A percentile compares a stretch with the other conserved stretches of the same genome.
phyloP scores from a whole-genome alignment of 2,329 filamentous ascomycete species.

The Xylariaceae sp. region DNA sequence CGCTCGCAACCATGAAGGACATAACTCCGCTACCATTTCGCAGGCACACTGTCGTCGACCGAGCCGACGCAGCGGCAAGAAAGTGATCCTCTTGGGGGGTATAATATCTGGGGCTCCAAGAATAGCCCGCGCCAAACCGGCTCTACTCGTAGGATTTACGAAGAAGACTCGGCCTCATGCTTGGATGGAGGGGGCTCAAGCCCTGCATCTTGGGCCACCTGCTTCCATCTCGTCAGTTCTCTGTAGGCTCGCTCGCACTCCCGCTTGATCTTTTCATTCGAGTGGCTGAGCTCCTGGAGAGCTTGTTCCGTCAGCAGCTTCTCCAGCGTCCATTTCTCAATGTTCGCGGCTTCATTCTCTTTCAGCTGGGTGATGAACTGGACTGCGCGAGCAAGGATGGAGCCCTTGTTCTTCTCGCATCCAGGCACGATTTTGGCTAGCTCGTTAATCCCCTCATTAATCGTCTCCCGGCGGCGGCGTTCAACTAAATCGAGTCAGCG shows the following conservation, averaged over 20 bases:
- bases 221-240: constrained; percentile 74
- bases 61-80: too few species aligned
- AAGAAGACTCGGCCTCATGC: constrained; percentile 26
- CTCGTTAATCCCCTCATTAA: constrained; percentile 98
- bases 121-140: background rate
- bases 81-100: too few species aligned
- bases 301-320: constrained; percentile 87
- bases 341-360: constrained; percentile 88
- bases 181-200: constrained; percentile 37
- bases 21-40: too few species aligned
- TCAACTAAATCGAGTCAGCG: constrained; percentile 57
- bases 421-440: constrained; percentile 95
- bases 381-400: constrained; percentile 86
- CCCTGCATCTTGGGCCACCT: constrained; percentile 54
- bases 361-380: constrained; percentile 92
- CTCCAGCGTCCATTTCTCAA: constrained; percentile 88
- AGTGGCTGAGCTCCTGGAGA: constrained; percentile 77
- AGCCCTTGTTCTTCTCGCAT: constrained; percentile 98
- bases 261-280: constrained; percentile 78
- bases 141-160: constrained; percentile 1
- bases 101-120: too few species aligned
- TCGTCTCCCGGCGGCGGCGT: constrained; percentile 90
- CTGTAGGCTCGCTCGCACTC: constrained; percentile 73
- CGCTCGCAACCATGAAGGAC: background rate
- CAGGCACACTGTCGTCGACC: too few species aligned